Evolutionary conservation across 2,329 filamentous ascomycete genomes (phyloP).

Genomic region (Botrytis pseudocinerea): DNA sequence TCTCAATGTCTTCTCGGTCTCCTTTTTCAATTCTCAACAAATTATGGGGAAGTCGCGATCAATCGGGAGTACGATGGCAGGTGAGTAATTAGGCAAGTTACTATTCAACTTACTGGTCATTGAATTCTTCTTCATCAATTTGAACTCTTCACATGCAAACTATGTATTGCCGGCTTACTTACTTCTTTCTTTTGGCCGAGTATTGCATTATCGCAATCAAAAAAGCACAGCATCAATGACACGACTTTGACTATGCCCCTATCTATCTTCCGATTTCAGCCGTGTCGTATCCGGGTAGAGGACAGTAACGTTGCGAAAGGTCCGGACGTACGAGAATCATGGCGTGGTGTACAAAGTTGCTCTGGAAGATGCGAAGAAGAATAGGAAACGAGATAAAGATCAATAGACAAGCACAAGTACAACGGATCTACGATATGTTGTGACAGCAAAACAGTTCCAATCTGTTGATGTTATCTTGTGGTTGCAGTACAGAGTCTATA

Average conservation of each 20-base stretch:
- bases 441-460: neutral
- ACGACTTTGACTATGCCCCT: neutral
- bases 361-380: neutral
- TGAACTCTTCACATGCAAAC: neutral
- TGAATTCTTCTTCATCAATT: neutral
- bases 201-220: neutral
- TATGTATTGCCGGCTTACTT: neutral
- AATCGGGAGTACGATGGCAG: neutral
- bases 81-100: neutral
- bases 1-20: neutral
- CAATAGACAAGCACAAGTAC: neutral
- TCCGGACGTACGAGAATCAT: neutral
- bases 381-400: neutral
- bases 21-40: neutral
- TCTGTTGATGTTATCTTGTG: neutral
- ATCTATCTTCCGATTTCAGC: neutral
- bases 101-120: neutral
- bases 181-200: neutral
- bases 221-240: neutral
- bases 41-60: too few species aligned
- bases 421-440: neutral
- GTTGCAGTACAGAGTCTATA: neutral
- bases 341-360: neutral
- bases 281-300: neutral
- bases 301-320: slow-evolving; percentile 4